phyloP scores from a whole-genome alignment of 2,329 filamentous ascomycete genomes.

The Helicocarpus griseus region DNA sequence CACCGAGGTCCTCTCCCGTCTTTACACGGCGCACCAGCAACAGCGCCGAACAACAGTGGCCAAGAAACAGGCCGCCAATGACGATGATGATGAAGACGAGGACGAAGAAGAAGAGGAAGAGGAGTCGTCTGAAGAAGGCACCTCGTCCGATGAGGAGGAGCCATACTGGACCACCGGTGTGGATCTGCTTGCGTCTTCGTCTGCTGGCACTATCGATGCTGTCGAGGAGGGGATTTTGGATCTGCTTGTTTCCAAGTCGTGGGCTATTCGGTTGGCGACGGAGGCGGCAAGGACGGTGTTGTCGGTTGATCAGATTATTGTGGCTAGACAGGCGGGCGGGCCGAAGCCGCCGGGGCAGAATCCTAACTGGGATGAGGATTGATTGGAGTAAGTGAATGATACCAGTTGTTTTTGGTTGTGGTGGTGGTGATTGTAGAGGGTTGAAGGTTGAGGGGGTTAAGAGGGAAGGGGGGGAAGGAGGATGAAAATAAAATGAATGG shows the following conservation, averaged over 20 bases:
- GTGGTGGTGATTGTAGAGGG: not conserved
- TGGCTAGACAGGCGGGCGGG: conserved; percentile 90
- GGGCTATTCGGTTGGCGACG: conserved; percentile 94
- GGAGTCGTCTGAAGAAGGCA: conserved; percentile 25
- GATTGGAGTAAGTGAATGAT: conserved; percentile 12
- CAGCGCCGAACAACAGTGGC: conserved; percentile 8
- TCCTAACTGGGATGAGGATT: conserved; percentile 64
- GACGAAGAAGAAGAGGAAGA: conserved; percentile 55
- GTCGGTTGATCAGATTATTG: conserved; percentile 97
- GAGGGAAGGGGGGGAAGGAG: not conserved
- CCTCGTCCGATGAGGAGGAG: conserved; percentile 50
- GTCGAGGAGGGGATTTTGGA: conserved; percentile 85
- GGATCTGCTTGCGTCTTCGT: conserved; percentile 81
- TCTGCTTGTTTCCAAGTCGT: conserved; percentile 81
- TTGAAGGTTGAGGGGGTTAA: not conserved
- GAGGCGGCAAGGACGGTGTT: conserved; percentile 89
- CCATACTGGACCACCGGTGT: conserved; percentile 87
- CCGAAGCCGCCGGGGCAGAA: conserved; percentile 95
- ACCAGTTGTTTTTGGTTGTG: not conserved
- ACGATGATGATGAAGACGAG: conserved; percentile 24
- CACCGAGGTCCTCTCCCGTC: conserved; percentile 84
- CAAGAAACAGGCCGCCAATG: conserved; percentile 15
- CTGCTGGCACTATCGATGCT: conserved; percentile 73
- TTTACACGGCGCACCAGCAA: conserved; percentile 84
- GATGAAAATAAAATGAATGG: not conserved